phyloP scores from a whole-genome alignment of 179 eudicot genomes.

The Corrigiola litoralis region DNA sequence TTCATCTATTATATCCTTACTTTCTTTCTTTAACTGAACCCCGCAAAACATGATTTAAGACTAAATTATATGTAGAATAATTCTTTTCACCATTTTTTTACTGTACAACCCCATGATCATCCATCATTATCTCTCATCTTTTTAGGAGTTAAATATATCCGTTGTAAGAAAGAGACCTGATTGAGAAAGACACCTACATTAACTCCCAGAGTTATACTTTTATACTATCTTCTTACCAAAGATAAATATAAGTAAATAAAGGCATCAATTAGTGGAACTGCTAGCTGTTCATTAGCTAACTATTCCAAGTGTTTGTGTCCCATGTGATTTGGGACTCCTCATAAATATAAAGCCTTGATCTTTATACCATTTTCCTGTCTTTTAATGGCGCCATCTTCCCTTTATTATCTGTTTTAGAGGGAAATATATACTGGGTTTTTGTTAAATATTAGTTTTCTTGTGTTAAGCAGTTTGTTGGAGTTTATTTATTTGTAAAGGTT shows the following conservation, averaged over 20 bases:
- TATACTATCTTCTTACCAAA: not conserved
- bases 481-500: not conserved
- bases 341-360: not conserved
- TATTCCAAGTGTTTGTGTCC: conserved; percentile 15
- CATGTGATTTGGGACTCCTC: conserved; percentile 25
- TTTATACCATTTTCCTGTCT: conserved; percentile 2
- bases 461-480: not conserved
- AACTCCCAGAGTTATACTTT: not conserved
- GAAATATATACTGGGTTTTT: not conserved
- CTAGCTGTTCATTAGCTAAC: conserved; percentile 23
- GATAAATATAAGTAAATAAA: not conserved
- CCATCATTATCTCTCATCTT: not conserved
- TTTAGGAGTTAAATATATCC: not conserved
- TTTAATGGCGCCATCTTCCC: conserved; percentile 16
- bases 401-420: conserved; percentile 5
- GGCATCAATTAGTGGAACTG: conserved; percentile 18
- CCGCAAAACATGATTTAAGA: not conserved
- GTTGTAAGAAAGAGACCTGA: not conserved
- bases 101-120: too few relatives aligned
- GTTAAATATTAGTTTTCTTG: conserved; percentile 12
- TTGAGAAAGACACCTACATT: conserved; percentile 12
- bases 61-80: not conserved
- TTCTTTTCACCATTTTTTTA: not conserved
- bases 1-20: not conserved
- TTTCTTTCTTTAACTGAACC: not conserved